A percentile compares a stretch with the other conserved stretches of the same genome.
Evolutionary conservation across 495 filamentous ascomycete species (phyloP).

Genomic region (Aspergillus sclerotiicarbonarius): DNA sequence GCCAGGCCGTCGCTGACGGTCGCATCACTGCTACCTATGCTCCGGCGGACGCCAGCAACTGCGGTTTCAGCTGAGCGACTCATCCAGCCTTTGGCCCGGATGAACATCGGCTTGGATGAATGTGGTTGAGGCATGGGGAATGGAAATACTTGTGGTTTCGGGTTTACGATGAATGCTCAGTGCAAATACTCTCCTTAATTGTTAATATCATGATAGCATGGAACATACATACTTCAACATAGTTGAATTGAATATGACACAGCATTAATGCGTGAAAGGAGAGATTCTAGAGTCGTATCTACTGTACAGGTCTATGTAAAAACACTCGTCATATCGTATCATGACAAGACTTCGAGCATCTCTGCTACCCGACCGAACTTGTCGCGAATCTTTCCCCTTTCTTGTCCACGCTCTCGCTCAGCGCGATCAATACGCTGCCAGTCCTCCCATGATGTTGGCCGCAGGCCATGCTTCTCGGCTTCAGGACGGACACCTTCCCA

Average conservation of each 20-base stretch:
- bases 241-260: background rate
- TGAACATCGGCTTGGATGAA: too few relatives aligned
- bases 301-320: slow-evolving; percentile 12
- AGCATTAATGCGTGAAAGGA: background rate
- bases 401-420: slow-evolving; percentile 66
- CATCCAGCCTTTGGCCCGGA: background rate
- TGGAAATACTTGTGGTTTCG: background rate
- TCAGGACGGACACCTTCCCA: slow-evolving; percentile 72
- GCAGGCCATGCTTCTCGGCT: slow-evolving; percentile 48
- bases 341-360: slow-evolving; percentile 65
- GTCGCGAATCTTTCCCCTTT: slow-evolving; percentile 73
- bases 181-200: background rate
- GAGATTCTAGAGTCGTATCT: background rate
- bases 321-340: slow-evolving; percentile 10
- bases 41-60: slow-evolving; percentile 29
- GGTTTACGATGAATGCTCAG: background rate
- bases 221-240: background rate
- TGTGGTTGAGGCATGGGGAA: too few relatives aligned
- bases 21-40: slow-evolving; percentile 51
- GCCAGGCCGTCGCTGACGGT: slow-evolving; percentile 53
- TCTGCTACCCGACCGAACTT: slow-evolving; percentile 76
- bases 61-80: slow-evolving; percentile 10
- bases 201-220: background rate
- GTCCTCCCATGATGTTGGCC: slow-evolving; percentile 67
- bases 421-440: slow-evolving; percentile 82